Evolutionary conservation across 371 early-diverging fungal species (phyloP), one percentile per base, ranked within the genome.

Genomic region (Syncephalastrum racemosum): DNA sequence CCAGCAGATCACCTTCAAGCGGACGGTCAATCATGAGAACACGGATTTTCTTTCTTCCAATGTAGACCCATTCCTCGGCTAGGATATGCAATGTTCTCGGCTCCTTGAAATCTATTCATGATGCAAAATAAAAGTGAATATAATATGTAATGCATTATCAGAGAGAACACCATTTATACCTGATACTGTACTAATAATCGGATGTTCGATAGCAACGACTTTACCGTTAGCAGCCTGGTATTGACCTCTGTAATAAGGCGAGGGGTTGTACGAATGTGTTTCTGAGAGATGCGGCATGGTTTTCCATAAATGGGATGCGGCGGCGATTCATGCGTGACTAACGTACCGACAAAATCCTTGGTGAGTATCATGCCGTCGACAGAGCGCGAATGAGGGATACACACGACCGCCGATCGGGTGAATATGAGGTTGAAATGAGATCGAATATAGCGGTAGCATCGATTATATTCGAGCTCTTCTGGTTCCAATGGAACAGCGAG

Each of bases 201-300:
- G 79, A 54, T 63, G 62, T 51, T 85, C 85, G 50, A 83, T 72
- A 41, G 73, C 65, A 39, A 85, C 75, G 8, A 79, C 79, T 47
- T 83, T 85, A 22, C 80, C 78, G 48, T 79, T 81, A 3, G 81
- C 64, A 20, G 80, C 73, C 59, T 75, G 77, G 48, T 62, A 83
- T 66, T 85, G 85, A 23, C 74, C 81, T 50, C 69, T 73, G 51
- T 69, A 85, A 61, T 83, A 85, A 22, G 85, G 85, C 41, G 85
- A 85, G 1, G 76, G 73, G 22, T 69, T 80, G 63, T 81, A 77
- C 31, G 79, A 79, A 60, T 85, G 85, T 8, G 83, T 75, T 23
- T 85, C 85, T 85, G 72, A 12, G 25, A 18, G 56, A 19, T 39
- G 22, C 36, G 22, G 31, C 43, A 23, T 24, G 47, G 23, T 20